These are phyloP conservation scores for Porodaedalea pini DNA, from an alignment of 1,284 basidiomycete species.

Conservation along the genomic window DNA sequence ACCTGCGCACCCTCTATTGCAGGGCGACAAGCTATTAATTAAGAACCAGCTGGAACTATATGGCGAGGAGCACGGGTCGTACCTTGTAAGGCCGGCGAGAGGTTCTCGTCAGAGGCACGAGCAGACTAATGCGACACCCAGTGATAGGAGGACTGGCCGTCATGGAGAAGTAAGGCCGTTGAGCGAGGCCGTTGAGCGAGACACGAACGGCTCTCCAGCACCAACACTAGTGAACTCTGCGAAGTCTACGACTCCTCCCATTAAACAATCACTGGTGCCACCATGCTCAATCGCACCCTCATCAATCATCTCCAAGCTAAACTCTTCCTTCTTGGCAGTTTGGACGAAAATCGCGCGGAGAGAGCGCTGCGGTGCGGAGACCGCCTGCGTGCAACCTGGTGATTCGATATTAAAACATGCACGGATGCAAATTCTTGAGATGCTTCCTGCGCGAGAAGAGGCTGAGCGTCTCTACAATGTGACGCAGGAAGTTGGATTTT, in stretches of 20 bases:
- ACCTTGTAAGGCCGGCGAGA: neutral
- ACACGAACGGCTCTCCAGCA: neutral
- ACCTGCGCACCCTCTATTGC: neutral
- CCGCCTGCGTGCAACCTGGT: neutral
- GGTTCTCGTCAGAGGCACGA: neutral
- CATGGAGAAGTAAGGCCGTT: neutral
- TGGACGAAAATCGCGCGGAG: neutral
- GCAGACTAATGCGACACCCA: neutral
- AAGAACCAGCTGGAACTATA: neutral
- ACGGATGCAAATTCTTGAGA: neutral
- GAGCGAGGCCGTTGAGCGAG: neutral
- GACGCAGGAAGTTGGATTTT: neutral
- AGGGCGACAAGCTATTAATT: neutral
- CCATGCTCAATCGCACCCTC: too few species aligned
- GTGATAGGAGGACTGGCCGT: neutral
- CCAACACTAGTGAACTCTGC: too few species aligned
- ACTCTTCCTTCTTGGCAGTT: neutral
- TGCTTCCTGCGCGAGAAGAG: neutral
- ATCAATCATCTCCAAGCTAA: neutral
- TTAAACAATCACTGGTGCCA: too few species aligned
- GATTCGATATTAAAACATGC: neutral
- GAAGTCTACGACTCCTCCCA: too few species aligned
- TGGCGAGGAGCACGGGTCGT: neutral
- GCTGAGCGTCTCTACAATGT: neutral
- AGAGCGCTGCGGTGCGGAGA: neutral